These are phyloP conservation scores for Boletus eberwhitei DNA, from an alignment of 768 basidiomycete species.

Conservation along the genomic window DNA sequence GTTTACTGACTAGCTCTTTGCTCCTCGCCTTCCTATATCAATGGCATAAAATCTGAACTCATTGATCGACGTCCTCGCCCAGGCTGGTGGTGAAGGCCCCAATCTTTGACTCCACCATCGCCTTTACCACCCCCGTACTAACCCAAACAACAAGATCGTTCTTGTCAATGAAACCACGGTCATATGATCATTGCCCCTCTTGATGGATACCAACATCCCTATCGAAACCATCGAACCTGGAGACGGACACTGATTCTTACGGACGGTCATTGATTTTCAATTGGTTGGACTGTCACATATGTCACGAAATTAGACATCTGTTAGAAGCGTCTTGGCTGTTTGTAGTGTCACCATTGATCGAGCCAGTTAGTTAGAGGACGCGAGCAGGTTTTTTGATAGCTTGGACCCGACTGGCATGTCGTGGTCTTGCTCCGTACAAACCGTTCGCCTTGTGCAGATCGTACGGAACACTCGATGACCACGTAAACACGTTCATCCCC, in stretches of 20 bases:
- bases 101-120: conserved; percentile 83
- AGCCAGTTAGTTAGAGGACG: too few relatives aligned
- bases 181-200: conserved; percentile 67
- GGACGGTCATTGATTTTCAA: too few relatives aligned
- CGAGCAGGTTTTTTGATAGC: too few relatives aligned
- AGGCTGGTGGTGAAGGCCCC: conserved; percentile 81
- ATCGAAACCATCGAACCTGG: conserved; percentile 85
- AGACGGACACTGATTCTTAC: conserved; percentile 37
- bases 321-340: too few relatives aligned
- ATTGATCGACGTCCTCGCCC: conserved; percentile 70
- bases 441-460: not conserved
- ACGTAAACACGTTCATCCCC: not conserved
- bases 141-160: too few relatives aligned
- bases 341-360: too few relatives aligned
- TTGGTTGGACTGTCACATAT: too few relatives aligned
- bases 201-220: conserved; percentile 81
- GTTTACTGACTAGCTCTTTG: conserved; percentile 66
- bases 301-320: too few relatives aligned
- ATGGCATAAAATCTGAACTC: conserved; percentile 60
- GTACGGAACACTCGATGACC: not conserved
- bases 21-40: conserved; percentile 64
- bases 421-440: too few relatives aligned
- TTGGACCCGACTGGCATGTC: too few relatives aligned
- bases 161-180: conserved; percentile 78
- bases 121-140: conserved; percentile 88